Percentiles rank a stretch among this genome's conserved stretches.
Conservation (phyloP, 306 rosid genomes). For the Alnus rubra region DNA sequence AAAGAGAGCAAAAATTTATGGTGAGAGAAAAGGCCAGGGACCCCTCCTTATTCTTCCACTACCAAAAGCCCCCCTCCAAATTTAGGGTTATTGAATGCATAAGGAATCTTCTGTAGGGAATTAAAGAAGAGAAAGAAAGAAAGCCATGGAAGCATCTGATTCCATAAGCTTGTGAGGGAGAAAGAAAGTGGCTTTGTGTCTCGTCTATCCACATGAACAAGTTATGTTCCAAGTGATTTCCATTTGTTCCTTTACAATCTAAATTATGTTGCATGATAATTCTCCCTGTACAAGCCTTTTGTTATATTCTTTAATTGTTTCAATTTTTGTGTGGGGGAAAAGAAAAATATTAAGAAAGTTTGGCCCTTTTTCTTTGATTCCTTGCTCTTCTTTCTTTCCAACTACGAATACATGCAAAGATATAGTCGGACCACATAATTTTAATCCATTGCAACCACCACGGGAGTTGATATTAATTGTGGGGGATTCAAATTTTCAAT, state of each 20-base stretch:
- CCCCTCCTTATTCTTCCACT: conserved; percentile 20
- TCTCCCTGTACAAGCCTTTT: conserved; percentile 29
- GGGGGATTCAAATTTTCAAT: not conserved
- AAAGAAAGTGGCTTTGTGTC: conserved; percentile 55
- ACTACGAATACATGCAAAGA: not conserved
- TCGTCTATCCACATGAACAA: conserved; percentile 38
- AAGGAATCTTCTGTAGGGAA: no score
- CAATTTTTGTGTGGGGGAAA: not conserved
- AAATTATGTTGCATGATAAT: conserved; percentile 33
- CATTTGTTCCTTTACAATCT: conserved; percentile 59
- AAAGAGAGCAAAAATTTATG: not conserved
- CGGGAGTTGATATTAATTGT: not conserved
- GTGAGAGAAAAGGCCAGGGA: conserved; percentile 7
- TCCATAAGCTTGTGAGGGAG: conserved; percentile 39
- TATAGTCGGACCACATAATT: conserved; percentile 22
- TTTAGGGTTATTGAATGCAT: not conserved
- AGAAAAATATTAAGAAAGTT: not conserved
- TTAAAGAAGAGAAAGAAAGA: conserved; percentile 24
- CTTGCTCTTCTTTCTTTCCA: not conserved
- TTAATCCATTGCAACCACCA: conserved; percentile 22
- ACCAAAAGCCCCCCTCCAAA: not conserved
- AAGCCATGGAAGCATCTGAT: conserved; percentile 65
- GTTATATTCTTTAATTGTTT: conserved; percentile 18
- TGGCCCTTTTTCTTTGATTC: not conserved
- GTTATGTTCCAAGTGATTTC: conserved; percentile 49